Base-by-base conservation (phyloP, 2,329 filamentous ascomycete genomes). In the Aspergillus alliaceus region DNA sequence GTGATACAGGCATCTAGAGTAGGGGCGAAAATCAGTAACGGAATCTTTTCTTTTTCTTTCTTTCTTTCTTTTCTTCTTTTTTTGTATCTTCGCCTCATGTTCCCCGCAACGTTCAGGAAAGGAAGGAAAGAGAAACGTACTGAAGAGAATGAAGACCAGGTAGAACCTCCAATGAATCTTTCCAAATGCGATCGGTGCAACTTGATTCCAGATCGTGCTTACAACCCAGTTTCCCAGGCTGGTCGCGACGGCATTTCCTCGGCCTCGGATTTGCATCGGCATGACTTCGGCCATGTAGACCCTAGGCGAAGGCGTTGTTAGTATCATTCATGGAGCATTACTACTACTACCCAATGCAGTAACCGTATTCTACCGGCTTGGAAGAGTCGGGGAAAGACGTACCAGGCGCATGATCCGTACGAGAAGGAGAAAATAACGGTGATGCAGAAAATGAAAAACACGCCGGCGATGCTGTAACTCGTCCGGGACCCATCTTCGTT, bases 271-370 rank as follows among this genome's bases (percentile, higher is more conserved):
- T 60, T 85, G 84, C 72, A 89, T 82, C 9, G 87, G 86, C 71
- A 86, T 85, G 58, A 89, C 84, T 69, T 89, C 87, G 15, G 82
- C 81, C 68, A 86, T 85, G 69, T 89, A 89, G 1, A 88, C 78
- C 85, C 86, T 88, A 0, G 15, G n/a, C 11, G 11, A 4, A 14
- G 6, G 11, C 12, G 2, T 12, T 11, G 53, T 51, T 24, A 44
- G 25, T n/a, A 12, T 18, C 20, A 8, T 6, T 25, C 11, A 6
- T 29, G n/a, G n/a, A n/a, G n/a, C n/a, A n/a, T n/a, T n/a, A n/a
- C n/a, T n/a, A n/a, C n/a, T n/a, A n/a, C 27, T 20, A 6, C 4
- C 37, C 18, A 40, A 12, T 12, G 8, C 24, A 6, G 42, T 29
- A 5, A 4, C 1, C 24, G n/a, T 25, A 24, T 18, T 11, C 22